phyloP scores from a whole-genome alignment of 495 filamentous ascomycete species.

The Parathielavia appendiculata region DNA sequence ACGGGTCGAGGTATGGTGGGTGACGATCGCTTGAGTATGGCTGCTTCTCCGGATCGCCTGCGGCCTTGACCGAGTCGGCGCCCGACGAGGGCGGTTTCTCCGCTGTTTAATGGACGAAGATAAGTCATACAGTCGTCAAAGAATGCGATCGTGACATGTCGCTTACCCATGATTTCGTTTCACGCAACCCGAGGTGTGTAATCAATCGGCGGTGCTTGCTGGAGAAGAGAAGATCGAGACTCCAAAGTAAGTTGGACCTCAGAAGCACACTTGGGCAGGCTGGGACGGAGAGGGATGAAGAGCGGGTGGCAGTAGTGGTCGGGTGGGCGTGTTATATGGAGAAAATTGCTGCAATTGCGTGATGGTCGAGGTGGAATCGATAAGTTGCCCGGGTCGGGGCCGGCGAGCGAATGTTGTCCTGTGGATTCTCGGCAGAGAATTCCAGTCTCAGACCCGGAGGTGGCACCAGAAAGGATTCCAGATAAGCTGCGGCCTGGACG shows the following conservation, averaged over 20 bases:
- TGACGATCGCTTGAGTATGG: conserved; percentile 12
- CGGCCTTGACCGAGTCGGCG: background rate
- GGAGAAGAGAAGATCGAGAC: background rate
- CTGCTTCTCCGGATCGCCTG: conserved; percentile 23
- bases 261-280: background rate
- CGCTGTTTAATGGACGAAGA: background rate
- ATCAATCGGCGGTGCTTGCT: background rate
- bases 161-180: background rate
- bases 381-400: background rate
- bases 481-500: background rate
- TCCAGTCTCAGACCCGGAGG: background rate
- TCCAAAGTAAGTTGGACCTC: background rate
- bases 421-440: background rate
- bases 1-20: conserved; percentile 27
- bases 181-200: background rate
- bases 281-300: background rate
- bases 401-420: background rate
- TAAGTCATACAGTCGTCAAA: background rate
- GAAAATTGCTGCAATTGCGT: background rate
- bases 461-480: no score
- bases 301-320: background rate
- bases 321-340: background rate
- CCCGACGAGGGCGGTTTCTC: conserved; percentile 11
- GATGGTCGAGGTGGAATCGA: background rate
- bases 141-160: background rate